A percentile compares a stretch with the other conserved stretches of the same genome.
These are phyloP conservation scores for Erigeron philadelphicus DNA, from an alignment of 140 eudicot species.

Conservation along the genomic window DNA sequence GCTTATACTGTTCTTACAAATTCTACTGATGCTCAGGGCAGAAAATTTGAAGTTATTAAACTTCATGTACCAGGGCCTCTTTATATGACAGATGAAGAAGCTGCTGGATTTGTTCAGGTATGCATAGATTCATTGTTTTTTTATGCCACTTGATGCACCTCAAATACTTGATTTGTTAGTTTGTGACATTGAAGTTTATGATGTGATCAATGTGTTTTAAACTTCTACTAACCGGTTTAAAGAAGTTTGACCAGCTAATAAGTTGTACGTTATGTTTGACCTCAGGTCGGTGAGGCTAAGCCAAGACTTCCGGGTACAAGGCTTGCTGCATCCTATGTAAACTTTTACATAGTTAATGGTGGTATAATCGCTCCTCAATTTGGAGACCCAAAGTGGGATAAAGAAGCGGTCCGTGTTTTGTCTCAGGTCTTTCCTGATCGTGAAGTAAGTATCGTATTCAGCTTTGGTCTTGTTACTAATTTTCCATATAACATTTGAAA, in stretches of 20 bases:
- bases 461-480: background rate
- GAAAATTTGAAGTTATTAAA: conserved; percentile 69
- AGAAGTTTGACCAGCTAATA: no score
- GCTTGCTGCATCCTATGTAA: conserved; percentile 94
- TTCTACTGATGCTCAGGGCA: conserved; percentile 63
- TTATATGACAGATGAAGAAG: conserved; percentile 88
- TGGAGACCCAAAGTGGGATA: conserved; percentile 85
- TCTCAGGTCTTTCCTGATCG: conserved; percentile 63
- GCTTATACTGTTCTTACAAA: conserved; percentile 64
- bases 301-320: conserved; percentile 81
- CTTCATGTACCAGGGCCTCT: conserved; percentile 93
- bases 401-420: conserved; percentile 79
- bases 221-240: no score
- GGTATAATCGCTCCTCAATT: conserved; percentile 84
- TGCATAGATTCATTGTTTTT: background rate
- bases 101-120: conserved; percentile 70
- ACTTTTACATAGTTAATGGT: conserved; percentile 78
- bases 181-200: no score
- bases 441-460: conserved; percentile 42
- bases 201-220: no score
- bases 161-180: no score
- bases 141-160: background rate
- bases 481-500: background rate
- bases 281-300: conserved; percentile 69
- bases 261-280: background rate